Evolutionary conservation across 2,329 filamentous ascomycete species (phyloP).

Genomic region (Nemania sp.): DNA sequence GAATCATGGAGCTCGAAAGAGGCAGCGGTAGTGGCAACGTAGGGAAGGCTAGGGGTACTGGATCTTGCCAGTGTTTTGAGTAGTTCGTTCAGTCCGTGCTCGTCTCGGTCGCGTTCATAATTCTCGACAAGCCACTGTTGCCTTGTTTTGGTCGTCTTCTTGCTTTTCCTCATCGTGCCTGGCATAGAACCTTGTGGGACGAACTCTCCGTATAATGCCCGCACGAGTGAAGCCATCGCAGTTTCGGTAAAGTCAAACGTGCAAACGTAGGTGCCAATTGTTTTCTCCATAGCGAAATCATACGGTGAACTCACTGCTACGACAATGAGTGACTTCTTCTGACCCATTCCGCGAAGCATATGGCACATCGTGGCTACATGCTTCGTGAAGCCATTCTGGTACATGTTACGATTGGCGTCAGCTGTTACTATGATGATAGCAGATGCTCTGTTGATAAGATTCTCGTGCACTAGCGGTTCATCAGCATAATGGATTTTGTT

Average conservation of each 20-base stretch:
- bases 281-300: conserved; percentile 91
- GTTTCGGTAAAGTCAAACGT: conserved; percentile 97
- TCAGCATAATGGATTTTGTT: conserved; percentile 24
- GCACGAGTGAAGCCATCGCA: conserved; percentile 80
- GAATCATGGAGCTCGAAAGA: conserved; percentile 75
- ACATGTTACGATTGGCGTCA: conserved; percentile 90
- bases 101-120: conserved; percentile 80
- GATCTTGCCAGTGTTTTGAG: conserved; percentile 70
- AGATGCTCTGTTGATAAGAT: conserved; percentile 83
- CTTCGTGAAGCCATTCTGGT: conserved; percentile 93
- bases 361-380: conserved; percentile 96
- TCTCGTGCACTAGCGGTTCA: conserved; percentile 73
- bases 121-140: conserved; percentile 94
- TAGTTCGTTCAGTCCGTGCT: conserved; percentile 72
- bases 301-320: conserved; percentile 94
- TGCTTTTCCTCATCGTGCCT: conserved; percentile 81
- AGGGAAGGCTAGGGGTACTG: conserved; percentile 67
- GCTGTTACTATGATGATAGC: conserved; percentile 90
- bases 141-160: conserved; percentile 83
- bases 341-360: conserved; percentile 73
- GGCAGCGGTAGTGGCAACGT: conserved; percentile 70
- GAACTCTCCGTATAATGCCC: conserved; percentile 79
- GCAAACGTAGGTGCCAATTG: conserved; percentile 89
- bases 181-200: conserved; percentile 62
- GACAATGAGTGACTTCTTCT: conserved; percentile 87